Conservation (phyloP, 805 yeast species). For the Middelhovenomyces tepae region DNA sequence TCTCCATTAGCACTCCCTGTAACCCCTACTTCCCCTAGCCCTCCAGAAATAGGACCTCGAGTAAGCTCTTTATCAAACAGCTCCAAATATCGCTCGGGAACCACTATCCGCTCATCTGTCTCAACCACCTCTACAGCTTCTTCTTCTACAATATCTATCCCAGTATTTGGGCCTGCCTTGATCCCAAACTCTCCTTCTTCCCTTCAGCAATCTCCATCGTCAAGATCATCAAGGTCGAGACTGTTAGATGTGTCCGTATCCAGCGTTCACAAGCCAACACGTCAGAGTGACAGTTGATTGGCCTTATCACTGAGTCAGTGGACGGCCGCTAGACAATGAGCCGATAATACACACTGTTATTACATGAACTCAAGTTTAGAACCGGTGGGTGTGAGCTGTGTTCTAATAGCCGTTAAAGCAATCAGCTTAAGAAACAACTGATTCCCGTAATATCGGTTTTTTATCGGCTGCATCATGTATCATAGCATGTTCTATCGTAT, state of each 20-base stretch:
- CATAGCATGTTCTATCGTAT: no score
- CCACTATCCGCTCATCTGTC: not conserved
- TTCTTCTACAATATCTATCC: not conserved
- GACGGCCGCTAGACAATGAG: no score
- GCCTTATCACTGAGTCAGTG: no score
- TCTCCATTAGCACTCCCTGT: conserved; percentile 6
- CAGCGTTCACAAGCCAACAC: conserved; percentile 12
- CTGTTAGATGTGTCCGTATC: conserved; percentile 18
- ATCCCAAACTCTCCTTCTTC: not conserved
- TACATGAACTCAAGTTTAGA: no score
- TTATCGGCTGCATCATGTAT: no score
- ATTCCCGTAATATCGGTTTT: no score
- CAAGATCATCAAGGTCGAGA: conserved; percentile 13
- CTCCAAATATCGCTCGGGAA: not conserved
- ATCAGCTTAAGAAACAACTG: no score
- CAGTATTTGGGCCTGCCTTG: conserved; percentile 1
- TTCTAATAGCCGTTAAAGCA: no score
- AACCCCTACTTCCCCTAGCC: conserved; percentile 6
- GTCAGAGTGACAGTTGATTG: no score
- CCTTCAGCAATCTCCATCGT: conserved; percentile 1
- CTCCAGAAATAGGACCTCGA: conserved; percentile 4
- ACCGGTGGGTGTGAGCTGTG: no score
- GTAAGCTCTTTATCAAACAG: conserved; percentile 3
- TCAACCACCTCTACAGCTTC: not conserved
- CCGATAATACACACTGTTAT: no score